Evolutionary conservation across 768 basidiomycete genomes (phyloP), one percentile per base, ranked within the genome.

Genomic region (Dioszegia crocea): DNA sequence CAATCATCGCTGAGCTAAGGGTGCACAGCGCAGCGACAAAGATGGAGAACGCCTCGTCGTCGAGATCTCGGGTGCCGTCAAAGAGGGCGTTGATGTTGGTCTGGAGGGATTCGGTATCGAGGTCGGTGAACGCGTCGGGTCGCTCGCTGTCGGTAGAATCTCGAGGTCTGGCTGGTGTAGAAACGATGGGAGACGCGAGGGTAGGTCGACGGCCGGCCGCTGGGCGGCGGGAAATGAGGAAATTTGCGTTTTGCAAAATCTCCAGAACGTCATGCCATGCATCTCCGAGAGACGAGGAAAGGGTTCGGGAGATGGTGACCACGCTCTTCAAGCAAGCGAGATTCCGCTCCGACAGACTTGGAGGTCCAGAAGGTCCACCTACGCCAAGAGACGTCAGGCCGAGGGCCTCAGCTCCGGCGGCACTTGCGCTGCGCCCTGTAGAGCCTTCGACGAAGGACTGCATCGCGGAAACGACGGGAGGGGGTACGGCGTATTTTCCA

Each of bases 181-280:
- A 67, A 62, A 50, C 65, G 63, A 56, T 51, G 0, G 59, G 59
- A 11, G 59, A 60, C 29, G 59, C 21, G n/a, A 70, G 17, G 2
- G 49, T 48, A 17, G 63, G 70, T 41, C 57, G 48, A 46, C 51
- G 29, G 16, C 23, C 29, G 11, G 40, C 29, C 9, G 19, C 23
- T 3, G 48, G 29, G 17, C 30, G 21, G 5, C 36, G 36, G 1
- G 71, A 43, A 19, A 98, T 80, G 19, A 99, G 88, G 67, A 91
- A 91, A 67, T 94, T 92, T 6, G 94, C 93, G 64, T 92, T 97
- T 78, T 97, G 94, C 23, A 98, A 78, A 1, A 88, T 85, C 70
- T 97, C 93, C 52, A 98, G 80, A 9, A 97, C 83, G 44, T 86
- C 82, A 74, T 89, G 94, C 94, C 94, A 98, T 60, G 88, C 90